Evolutionary conservation across 2,329 filamentous ascomycete species (phyloP).

Genomic region (Aspergillus candidus): DNA sequence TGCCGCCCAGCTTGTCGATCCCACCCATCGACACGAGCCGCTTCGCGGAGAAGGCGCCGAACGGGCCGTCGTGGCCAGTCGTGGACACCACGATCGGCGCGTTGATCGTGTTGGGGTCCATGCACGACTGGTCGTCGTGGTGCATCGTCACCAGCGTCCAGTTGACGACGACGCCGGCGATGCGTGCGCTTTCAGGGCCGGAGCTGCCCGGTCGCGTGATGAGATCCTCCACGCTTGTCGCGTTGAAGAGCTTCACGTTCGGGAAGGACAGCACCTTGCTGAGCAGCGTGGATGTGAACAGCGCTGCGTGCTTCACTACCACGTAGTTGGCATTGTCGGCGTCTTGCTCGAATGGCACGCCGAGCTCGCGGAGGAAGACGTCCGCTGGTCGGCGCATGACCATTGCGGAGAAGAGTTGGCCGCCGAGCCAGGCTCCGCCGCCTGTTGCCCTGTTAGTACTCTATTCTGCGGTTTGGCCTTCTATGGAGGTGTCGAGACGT

Average conservation of each 20-base stretch:
- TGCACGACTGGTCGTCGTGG: constrained; percentile 86
- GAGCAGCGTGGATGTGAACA: constrained; percentile 85
- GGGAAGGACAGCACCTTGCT: constrained; percentile 76
- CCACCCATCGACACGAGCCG: constrained; percentile 82
- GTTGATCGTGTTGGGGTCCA: constrained; percentile 97
- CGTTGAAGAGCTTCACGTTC: constrained; percentile 96
- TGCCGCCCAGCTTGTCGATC: constrained; percentile 77
- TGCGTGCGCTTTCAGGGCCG: constrained; percentile 53
- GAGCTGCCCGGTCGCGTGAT: constrained; percentile 65
- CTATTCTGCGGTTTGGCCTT: not conserved
- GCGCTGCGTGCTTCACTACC: constrained; percentile 86
- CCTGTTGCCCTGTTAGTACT: constrained; percentile 39
- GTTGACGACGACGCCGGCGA: constrained; percentile 89
- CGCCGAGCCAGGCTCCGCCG: constrained; percentile 86
- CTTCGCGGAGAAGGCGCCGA: constrained; percentile 88
- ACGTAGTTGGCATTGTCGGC: constrained; percentile 81
- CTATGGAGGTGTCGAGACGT: constrained; percentile 8
- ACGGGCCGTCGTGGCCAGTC: constrained; percentile 84
- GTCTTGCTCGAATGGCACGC: constrained; percentile 81
- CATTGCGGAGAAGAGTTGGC: constrained; percentile 93
- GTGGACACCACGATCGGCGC: constrained; percentile 82
- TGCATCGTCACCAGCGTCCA: constrained; percentile 89
- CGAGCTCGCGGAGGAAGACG: constrained; percentile 72
- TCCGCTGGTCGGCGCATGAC: constrained; percentile 91
- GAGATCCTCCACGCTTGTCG: constrained; percentile 84